Evolutionary conservation across 345 rosid species (phyloP), one percentile per base, ranked within the genome.

Genomic region (Psidium friedrichsthalianum): DNA sequence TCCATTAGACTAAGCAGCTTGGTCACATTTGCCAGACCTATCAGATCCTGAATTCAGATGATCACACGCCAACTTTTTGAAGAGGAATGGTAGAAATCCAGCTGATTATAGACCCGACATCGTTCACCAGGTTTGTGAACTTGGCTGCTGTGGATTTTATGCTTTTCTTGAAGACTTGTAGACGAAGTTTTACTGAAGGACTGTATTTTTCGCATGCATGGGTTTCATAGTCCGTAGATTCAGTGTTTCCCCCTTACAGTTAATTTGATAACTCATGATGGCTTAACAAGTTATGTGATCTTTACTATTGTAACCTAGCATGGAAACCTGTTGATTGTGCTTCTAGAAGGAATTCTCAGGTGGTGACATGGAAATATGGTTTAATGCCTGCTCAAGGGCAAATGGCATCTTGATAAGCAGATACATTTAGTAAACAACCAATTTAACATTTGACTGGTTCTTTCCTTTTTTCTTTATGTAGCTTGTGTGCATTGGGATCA

Each of bases 81-180:
- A 87, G 82, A 94, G 91, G 86, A 94, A 94, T 53, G 90, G 93
- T 53, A 94, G 92, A 90, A 92, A 93, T 86, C 98, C 98, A 18
- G 95, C 93, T 74, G 95, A 95, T 86, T 96, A 93, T 89, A 85
- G 98, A 82, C 98, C 98, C 55, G 99, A 96, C 88, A 96, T 95
- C 57, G 86, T 89, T 86, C 95, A 94, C 88, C 96, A 95, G 99
- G 98, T 94, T 47, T 82, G 89, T 86, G 27, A 21, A 49, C 25
- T 76, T 76, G 56, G 20, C 40, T 10, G 5, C 27, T 14, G 53
- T 15, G 25, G 40, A 44, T 49, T 29, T 76, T 32, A 78, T 69
- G 47, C 20, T 52, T 53, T 25, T 32, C 32, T 74, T 24, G 51
- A 83, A 6, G 51, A 51, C 56, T 27, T 42, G n/a, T 56, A 8